Evolutionary conservation across 1,139 yeast species (phyloP).

Genomic region (Scheffersomyces titani): DNA sequence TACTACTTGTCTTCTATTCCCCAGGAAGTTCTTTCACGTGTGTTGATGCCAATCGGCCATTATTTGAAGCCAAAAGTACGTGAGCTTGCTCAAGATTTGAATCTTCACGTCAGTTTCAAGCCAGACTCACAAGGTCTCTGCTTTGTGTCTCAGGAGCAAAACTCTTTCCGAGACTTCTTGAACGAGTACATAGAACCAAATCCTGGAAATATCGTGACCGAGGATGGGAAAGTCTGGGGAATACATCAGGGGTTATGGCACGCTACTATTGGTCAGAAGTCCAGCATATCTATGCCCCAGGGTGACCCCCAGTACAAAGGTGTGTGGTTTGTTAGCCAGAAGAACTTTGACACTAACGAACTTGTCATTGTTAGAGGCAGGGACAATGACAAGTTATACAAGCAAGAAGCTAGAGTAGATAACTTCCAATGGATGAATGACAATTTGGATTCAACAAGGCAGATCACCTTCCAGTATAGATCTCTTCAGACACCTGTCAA

Average conservation of each 20-base stretch:
- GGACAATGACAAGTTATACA: slow-evolving; percentile 61
- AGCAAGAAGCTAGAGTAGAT: slow-evolving; percentile 40
- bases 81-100: slow-evolving; percentile 53
- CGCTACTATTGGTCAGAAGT: slow-evolving; percentile 88
- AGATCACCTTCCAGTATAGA: slow-evolving; percentile 54
- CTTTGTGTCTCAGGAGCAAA: slow-evolving; percentile 75
- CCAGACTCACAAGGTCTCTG: slow-evolving; percentile 96
- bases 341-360: slow-evolving; percentile 63
- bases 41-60: slow-evolving; percentile 81
- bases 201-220: slow-evolving; percentile 78
- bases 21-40: slow-evolving; percentile 41
- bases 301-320: slow-evolving; percentile 76
- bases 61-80: slow-evolving; percentile 75
- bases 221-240: slow-evolving; percentile 78
- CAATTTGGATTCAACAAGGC: slow-evolving; percentile 2
- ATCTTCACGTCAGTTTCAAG: slow-evolving; percentile 67
- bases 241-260: slow-evolving; percentile 87
- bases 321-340: slow-evolving; percentile 83
- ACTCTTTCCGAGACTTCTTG: slow-evolving; percentile 74
- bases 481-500: slow-evolving; percentile 63
- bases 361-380: slow-evolving; percentile 76
- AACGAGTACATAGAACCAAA: slow-evolving; percentile 69
- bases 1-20: slow-evolving; percentile 79
- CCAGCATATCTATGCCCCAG: slow-evolving; percentile 83
- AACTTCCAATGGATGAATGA: slow-evolving; percentile 53